Conservation (phyloP, 306 rosid genomes). For the Cucurbita ficifolia region DNA sequence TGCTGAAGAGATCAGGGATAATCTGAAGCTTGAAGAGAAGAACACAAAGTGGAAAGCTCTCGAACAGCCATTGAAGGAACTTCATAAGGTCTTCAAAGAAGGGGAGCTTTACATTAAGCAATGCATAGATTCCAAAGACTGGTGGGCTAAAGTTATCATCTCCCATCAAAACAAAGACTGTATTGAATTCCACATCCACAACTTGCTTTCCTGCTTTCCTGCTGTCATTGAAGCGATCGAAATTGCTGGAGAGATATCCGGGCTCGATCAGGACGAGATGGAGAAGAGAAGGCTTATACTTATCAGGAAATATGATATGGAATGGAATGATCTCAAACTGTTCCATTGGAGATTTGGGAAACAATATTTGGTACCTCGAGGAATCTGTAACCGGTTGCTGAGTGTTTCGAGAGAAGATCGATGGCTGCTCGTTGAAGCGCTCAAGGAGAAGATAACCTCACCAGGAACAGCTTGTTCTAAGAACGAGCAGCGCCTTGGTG, state of each 20-base stretch:
- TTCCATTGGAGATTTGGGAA: constrained; percentile 86
- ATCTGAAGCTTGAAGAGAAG: constrained; percentile 57
- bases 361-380: constrained; percentile 69
- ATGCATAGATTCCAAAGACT: constrained; percentile 55
- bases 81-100: constrained; percentile 64
- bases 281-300: constrained; percentile 47
- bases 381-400: constrained; percentile 39
- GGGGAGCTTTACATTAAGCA: constrained; percentile 55
- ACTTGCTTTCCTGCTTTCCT: constrained; percentile 53
- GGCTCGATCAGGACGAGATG: constrained; percentile 57
- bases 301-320: constrained; percentile 44
- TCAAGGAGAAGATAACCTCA: constrained; percentile 32
- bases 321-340: constrained; percentile 70
- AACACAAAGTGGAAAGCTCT: constrained; percentile 73
- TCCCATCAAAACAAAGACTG: constrained; percentile 52
- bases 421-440: constrained; percentile 55
- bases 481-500: constrained; percentile 37
- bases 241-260: constrained; percentile 52
- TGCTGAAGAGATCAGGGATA: constrained; percentile 54
- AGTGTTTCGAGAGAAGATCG: constrained; percentile 62
- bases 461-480: constrained; percentile 12
- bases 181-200: constrained; percentile 68
- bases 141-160: constrained; percentile 62
- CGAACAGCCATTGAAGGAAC: constrained; percentile 59
- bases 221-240: constrained; percentile 80